Base-by-base conservation (phyloP, 129 eudicot species). In the Ambrosia trifida region DNA sequence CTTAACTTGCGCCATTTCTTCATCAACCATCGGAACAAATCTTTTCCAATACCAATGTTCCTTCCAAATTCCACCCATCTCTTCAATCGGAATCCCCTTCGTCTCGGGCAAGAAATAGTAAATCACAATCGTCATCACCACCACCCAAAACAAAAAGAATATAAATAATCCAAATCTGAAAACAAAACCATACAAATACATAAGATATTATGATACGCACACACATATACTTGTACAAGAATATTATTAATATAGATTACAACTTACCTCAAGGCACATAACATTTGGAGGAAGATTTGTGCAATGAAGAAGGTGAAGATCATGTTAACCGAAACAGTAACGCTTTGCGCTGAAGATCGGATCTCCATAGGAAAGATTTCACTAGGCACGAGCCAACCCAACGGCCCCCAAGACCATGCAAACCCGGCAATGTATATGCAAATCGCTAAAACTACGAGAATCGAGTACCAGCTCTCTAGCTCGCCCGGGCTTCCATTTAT, bases 361-460 rank as follows among this genome's bases (percentile, higher is more conserved):
- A 86, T 75, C 65, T 86, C 88, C 0, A 86, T 79, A 0, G 91
- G 85, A 47, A 82, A 80, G 7, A 85, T 81, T 38, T 85, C 89
- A 58, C 89, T 81, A 0, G 86, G 89, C 5, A 85, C 87, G 31
- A 85, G 67, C 90, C 90, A 85, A 3, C 87, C 90, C 0, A 85
- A n/a, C n/a, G n/a, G n/a, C n/a, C n/a, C n/a, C n/a, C n/a, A n/a
- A n/a, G n/a, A n/a, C n/a, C n/a, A n/a, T n/a, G n/a, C n/a, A n/a
- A n/a, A n/a, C n/a, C n/a, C n/a, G n/a, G n/a, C n/a, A n/a, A n/a
- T n/a, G n/a, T n/a, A n/a, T n/a, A n/a, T n/a, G n/a, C n/a, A n/a
- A n/a, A n/a, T n/a, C n/a, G n/a, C n/a, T n/a, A n/a, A n/a, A n/a
- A n/a, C n/a, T n/a, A n/a, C n/a, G n/a, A n/a, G n/a, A n/a, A n/a